Evolutionary conservation across 2,329 filamentous ascomycete genomes (phyloP).

Genomic region (Colletotrichum chlorophyti): DNA sequence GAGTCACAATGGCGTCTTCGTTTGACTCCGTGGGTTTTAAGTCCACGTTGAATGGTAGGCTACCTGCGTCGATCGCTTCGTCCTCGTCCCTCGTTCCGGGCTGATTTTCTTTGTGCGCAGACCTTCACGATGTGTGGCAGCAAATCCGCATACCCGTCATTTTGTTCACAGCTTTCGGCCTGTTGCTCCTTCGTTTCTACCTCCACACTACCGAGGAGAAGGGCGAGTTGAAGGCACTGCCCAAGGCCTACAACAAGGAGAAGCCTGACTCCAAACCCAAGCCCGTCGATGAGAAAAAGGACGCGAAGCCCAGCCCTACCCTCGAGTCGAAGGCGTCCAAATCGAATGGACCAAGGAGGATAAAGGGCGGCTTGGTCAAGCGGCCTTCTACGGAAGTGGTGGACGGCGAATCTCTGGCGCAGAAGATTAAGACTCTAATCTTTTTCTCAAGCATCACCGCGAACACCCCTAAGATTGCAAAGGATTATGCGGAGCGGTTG

Average conservation of each 20-base stretch:
- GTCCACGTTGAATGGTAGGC: conserved; percentile 19
- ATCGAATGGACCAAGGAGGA: conserved; percentile 53
- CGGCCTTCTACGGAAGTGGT: conserved; percentile 5
- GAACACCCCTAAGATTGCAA: conserved; percentile 77
- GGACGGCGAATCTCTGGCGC: conserved; percentile 37
- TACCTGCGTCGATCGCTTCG: neutral
- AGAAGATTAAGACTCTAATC: conserved; percentile 73
- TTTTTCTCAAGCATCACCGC: conserved; percentile 93
- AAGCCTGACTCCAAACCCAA: conserved; percentile 12
- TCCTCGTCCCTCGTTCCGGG: neutral
- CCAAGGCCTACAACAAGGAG: conserved; percentile 15
- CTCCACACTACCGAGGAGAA: conserved; percentile 23
- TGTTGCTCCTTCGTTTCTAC: conserved; percentile 27
- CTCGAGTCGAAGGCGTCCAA: conserved; percentile 38
- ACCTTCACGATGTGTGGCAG: conserved; percentile 27
- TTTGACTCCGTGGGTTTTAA: conserved; percentile 4
- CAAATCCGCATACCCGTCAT: conserved; percentile 29
- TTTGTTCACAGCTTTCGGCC: conserved; percentile 18
- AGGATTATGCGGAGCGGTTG: conserved; percentile 65
- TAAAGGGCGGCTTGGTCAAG: conserved; percentile 49
- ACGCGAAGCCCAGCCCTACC: conserved; percentile 21
- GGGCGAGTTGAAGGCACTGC: conserved; percentile 23
- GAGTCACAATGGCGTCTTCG: conserved; percentile 9
- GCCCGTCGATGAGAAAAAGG: conserved; percentile 24
- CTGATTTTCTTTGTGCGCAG: conserved; percentile 6